phyloP scores from a whole-genome alignment of 768 basidiomycete genomes.

The Leccinum uliginosum region DNA sequence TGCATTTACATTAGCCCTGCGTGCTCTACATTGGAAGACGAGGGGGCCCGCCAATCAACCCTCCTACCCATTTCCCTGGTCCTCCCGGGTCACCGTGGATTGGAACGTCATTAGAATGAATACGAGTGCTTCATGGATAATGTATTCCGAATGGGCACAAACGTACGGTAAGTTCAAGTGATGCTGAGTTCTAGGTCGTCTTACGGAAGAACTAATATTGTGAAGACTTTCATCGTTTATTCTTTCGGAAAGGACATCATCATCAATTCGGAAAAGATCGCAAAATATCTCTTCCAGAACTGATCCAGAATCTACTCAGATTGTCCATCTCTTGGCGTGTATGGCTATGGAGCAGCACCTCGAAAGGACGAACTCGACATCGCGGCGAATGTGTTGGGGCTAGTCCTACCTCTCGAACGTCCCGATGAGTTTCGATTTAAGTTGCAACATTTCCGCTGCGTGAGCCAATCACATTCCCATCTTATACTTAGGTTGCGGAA shows the following conservation, averaged over 20 bases:
- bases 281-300: not conserved
- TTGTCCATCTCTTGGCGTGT: not conserved
- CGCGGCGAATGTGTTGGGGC: not conserved
- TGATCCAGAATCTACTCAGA: not conserved
- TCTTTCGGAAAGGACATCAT: slow-evolving; percentile 2
- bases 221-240: not conserved
- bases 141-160: not conserved
- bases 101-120: not conserved
- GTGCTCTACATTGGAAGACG: not conserved
- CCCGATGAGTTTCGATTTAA: not conserved
- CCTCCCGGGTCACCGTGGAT: not conserved
- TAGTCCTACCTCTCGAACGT: not conserved
- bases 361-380: not conserved
- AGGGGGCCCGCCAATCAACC: not conserved
- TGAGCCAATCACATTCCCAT: not conserved
- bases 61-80: not conserved
- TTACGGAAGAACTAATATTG: not conserved
- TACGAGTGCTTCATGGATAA: not conserved
- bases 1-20: not conserved
- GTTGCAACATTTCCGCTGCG: not conserved
- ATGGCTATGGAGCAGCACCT: not conserved
- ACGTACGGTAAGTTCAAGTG: slow-evolving; percentile 3
- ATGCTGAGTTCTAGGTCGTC: not conserved
- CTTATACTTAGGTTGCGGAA: no score
- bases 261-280: slow-evolving; percentile 1